Evolutionary conservation across 2,329 filamentous ascomycete species (phyloP).

Genomic region (Aspergillus brasiliensis): DNA sequence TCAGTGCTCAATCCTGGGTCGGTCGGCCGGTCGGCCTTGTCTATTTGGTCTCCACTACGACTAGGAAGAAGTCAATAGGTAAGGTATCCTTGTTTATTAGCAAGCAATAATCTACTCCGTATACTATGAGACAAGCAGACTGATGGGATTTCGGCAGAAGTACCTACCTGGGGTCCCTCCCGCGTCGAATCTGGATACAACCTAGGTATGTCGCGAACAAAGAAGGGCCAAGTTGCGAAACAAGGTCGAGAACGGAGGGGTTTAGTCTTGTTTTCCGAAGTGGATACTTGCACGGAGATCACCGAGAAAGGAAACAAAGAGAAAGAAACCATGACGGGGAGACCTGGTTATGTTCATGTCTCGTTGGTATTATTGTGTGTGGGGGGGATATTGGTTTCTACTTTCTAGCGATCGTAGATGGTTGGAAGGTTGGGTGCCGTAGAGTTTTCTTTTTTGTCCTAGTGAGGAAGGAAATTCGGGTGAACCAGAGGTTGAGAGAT

Average conservation of each 20-base stretch:
- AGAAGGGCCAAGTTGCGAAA: not conserved
- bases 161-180: no score
- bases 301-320: constrained; percentile 20
- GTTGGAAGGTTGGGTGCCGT: no score
- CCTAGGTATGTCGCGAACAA: not conserved
- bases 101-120: no score
- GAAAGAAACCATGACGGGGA: not conserved
- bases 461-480: not conserved
- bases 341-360: not conserved
- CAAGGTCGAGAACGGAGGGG: constrained; percentile 2
- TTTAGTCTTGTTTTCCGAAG: constrained; percentile 2
- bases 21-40: no score
- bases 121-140: no score
- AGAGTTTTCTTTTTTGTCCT: not conserved
- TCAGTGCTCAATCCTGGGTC: no score
- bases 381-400: not conserved
- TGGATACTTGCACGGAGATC: constrained; percentile 22
- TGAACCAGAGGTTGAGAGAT: not conserved
- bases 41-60: no score
- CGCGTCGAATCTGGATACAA: no score
- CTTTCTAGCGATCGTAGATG: not conserved
- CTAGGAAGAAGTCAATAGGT: no score
- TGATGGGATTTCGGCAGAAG: no score
- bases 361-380: not conserved
- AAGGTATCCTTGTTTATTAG: no score